Base-by-base conservation (phyloP, 1,284 basidiomycete genomes). In the Heterobasidion annosum region DNA sequence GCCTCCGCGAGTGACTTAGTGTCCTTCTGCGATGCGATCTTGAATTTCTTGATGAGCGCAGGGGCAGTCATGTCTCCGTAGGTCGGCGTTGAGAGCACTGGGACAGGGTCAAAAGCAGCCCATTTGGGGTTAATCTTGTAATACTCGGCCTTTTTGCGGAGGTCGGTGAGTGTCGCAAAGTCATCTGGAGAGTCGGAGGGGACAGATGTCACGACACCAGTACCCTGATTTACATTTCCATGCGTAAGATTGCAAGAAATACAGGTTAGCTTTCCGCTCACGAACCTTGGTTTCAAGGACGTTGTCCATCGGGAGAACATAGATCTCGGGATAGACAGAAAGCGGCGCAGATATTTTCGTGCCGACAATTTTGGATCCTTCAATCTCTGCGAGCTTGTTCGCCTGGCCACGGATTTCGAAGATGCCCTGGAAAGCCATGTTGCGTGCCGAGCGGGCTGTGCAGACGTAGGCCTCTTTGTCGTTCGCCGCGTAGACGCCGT, bases 121-220 rank as follows among this genome's bases (percentile, higher is more conserved):
- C 97, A 99, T 51, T 82, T 75, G 4, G 94, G 86, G 64, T 98
- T 82, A 63, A 99, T 93, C 68, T 93, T 91, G 82, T 97, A 99
- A 74, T 89, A 97, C 58, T 94, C 93, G 54, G 96, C 83, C 73
- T 99, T 99, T 75, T 98, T 99, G 66, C 90, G 89, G 48, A 99
- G 79, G 66, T 99, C 96, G 67, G 85, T 86, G 54, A 93, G 77
- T 6, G 91, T 97, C 60, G 87, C 85, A 69, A 85, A 98, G 72
- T 99, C 97, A 67, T 99, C 97, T 32, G 97, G 97, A 13, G 97
- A 99, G 70, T 99, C 97, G 12, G 96, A 97, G 0, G 97, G 95
- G 9, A 98, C 94, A 51, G 93, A 99, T 2, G 95, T 98, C 62
- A 99, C 97, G 42, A 99, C 95, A 64, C 97, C 97, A 19, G 96